Evolutionary conservation across 306 rosid species (phyloP).

Genomic region (Pachyrhizus erosus): DNA sequence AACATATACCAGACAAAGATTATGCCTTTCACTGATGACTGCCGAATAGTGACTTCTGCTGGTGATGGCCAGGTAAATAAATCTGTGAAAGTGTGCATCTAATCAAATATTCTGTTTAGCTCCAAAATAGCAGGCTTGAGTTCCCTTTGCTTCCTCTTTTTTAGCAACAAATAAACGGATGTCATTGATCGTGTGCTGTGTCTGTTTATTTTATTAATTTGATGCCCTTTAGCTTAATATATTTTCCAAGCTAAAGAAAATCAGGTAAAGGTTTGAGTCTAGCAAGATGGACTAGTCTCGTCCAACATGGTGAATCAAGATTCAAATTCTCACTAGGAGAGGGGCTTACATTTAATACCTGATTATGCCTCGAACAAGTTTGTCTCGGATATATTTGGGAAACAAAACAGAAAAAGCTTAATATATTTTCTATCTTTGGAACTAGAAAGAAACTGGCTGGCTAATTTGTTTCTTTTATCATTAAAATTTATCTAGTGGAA

Average conservation of each 20-base stretch:
- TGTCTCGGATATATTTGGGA: background rate
- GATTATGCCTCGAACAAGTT: background rate
- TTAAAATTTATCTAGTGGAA: constrained; percentile 21
- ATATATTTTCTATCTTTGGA: constrained; percentile 1
- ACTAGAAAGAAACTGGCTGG: background rate
- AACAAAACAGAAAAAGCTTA: background rate
- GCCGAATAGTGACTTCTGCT: constrained; percentile 60
- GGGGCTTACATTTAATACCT: background rate
- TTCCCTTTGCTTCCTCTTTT: background rate
- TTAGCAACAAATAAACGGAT: background rate
- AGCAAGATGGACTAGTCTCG: background rate
- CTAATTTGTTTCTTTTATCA: background rate
- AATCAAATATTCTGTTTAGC: background rate
- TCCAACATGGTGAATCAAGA: background rate
- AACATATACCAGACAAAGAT: constrained; percentile 58
- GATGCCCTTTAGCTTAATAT: background rate
- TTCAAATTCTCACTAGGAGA: background rate
- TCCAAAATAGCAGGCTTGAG: background rate
- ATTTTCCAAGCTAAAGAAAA: background rate
- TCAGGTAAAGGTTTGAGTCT: background rate
- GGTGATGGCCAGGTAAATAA: constrained; percentile 63
- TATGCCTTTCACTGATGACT: constrained; percentile 59
- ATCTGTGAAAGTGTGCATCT: background rate
- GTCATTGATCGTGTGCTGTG: background rate
- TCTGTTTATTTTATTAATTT: background rate